phyloP scores from a whole-genome alignment of 1,139 yeast species.

The Debaryomycetaceae sp. region DNA sequence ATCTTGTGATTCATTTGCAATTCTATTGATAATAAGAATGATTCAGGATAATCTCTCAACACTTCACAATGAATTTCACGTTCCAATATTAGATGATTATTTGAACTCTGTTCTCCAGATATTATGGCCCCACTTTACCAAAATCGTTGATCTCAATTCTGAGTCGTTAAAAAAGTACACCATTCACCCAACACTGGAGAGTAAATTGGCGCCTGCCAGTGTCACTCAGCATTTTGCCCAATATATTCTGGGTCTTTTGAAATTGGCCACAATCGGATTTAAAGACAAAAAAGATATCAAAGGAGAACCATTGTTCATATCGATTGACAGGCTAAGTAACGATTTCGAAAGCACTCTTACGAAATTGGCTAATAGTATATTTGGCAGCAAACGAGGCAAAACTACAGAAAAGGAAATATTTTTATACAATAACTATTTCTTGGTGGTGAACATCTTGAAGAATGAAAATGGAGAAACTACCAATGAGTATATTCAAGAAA shows the following conservation, averaged over 20 bases:
- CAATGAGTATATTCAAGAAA: constrained; percentile 52
- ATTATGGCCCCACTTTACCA: constrained; percentile 86
- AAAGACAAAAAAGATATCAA: constrained; percentile 14
- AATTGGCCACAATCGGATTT: constrained; percentile 38
- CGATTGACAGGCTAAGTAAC: constrained; percentile 65
- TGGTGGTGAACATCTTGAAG: constrained; percentile 47
- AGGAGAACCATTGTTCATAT: constrained; percentile 71
- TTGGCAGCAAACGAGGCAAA: constrained; percentile 34
- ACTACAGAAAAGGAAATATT: constrained; percentile 61
- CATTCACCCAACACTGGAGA: constrained; percentile 23
- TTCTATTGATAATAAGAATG: constrained; percentile 72
- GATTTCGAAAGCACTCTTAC: constrained; percentile 80
- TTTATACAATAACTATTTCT: constrained; percentile 70
- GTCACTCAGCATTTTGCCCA: constrained; percentile 80
- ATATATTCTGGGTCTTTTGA: constrained; percentile 68
- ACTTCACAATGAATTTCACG: constrained; percentile 58
- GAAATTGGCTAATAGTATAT: constrained; percentile 50
- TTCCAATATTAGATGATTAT: constrained; percentile 75
- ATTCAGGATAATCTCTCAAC: constrained; percentile 62
- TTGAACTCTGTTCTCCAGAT: constrained; percentile 62
- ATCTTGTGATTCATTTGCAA: constrained; percentile 72
- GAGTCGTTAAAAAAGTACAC: constrained; percentile 54
- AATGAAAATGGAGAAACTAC: constrained; percentile 36
- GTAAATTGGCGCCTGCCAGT: constrained; percentile 51
- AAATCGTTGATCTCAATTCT: constrained; percentile 71